Conservation (phyloP, 75 land plant genomes). For the Pseudotsuga menziesii region DNA sequence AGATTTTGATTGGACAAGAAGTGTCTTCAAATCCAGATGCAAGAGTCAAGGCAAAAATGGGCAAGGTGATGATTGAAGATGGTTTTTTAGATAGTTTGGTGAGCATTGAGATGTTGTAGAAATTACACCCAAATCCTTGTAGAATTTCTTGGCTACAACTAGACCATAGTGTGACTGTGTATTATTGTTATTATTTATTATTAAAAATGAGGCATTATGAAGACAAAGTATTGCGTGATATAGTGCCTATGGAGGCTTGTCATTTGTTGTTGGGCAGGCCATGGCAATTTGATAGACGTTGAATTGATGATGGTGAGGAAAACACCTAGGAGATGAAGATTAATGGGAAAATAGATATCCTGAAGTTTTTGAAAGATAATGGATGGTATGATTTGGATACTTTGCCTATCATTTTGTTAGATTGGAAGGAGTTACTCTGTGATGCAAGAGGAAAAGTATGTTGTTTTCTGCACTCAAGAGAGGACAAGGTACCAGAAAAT, state of each 20-base stretch:
- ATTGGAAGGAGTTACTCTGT: not conserved
- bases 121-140: too few relatives aligned
- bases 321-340: not conserved
- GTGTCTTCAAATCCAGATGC: too few relatives aligned
- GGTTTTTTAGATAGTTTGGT: too few relatives aligned
- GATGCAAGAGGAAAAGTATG: not conserved
- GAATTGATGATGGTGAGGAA: not conserved
- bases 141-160: too few relatives aligned
- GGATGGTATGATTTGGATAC: not conserved
- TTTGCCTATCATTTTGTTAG: not conserved
- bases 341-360: not conserved
- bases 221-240: conserved; percentile 6
- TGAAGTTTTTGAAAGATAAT: not conserved
- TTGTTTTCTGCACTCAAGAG: not conserved
- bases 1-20: too few relatives aligned
- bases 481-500: not conserved
- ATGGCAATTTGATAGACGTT: not conserved
- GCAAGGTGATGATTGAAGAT: too few relatives aligned
- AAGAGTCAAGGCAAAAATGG: too few relatives aligned
- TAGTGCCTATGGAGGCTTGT: conserved; percentile 8
- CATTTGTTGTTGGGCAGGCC: conserved; percentile 1
- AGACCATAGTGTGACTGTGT: too few relatives aligned
- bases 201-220: not conserved
- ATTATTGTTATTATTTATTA: too few relatives aligned
- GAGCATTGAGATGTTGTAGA: too few relatives aligned